phyloP scores from a whole-genome alignment of 352 stramenopile species.

The Pythium volutum region DNA sequence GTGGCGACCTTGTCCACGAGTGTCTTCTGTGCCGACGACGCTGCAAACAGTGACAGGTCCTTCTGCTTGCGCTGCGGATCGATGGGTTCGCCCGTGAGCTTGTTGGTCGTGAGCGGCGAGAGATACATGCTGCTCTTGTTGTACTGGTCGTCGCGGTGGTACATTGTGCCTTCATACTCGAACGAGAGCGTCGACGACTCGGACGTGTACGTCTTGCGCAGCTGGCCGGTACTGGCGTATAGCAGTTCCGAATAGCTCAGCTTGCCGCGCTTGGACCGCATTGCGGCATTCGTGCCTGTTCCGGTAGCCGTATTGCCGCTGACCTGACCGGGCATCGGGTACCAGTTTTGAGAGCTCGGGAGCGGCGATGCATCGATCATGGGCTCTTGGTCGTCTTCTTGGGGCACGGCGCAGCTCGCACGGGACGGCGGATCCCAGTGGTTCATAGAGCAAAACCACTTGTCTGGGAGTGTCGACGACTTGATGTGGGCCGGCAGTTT shows the following conservation, averaged over 20 bases:
- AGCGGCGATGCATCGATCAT: conserved; percentile 36
- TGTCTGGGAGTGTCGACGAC: conserved; percentile 90
- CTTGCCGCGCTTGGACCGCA: conserved; percentile 50
- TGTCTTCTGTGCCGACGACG: conserved; percentile 13
- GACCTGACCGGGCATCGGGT: conserved; percentile 47
- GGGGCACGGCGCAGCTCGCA: conserved; percentile 63
- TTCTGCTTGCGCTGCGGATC: conserved; percentile 17
- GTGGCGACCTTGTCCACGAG: conserved; percentile 47
- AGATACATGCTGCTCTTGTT: conserved; percentile 81
- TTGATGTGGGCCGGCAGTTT: conserved; percentile 92
- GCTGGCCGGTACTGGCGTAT: conserved; percentile 73
- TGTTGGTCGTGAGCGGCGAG: conserved; percentile 36
- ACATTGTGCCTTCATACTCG: conserved; percentile 65
- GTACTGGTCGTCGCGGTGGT: conserved; percentile 79
- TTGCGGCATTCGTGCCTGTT: not conserved
- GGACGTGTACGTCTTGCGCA: conserved; percentile 78
- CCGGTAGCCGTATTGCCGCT: conserved; percentile 18
- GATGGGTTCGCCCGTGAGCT: conserved; percentile 23
- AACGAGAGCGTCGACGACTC: conserved; percentile 80
- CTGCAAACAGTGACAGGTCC: conserved; percentile 7
- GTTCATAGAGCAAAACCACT: conserved; percentile 97
- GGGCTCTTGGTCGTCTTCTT: conserved; percentile 79
- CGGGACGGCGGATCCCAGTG: conserved; percentile 83
- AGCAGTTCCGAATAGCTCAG: conserved; percentile 81
- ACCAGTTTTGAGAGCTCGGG: conserved; percentile 58